Percentiles rank a stretch among this genome's conserved stretches.
These are phyloP conservation scores for Xylariales sp. DNA, from an alignment of 2,329 filamentous ascomycete species.

Conservation along the genomic window DNA sequence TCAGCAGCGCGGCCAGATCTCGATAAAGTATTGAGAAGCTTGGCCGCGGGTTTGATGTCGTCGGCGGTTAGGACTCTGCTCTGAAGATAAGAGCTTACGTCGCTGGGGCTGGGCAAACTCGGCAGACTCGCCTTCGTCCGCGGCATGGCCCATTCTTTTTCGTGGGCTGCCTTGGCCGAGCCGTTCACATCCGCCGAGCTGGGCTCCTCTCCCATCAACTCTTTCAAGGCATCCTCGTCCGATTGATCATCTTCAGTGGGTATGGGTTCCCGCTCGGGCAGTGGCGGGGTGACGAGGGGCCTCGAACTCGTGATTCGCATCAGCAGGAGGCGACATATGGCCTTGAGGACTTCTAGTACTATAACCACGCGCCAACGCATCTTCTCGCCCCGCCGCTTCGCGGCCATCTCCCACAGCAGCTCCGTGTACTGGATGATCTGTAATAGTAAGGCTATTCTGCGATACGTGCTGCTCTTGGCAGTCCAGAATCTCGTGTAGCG, in stretches of 20 bases:
- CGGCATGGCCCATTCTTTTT: slow-evolving; percentile 88
- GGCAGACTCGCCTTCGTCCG: slow-evolving; percentile 88
- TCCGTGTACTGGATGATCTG: slow-evolving; percentile 96
- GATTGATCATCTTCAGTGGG: slow-evolving; percentile 65
- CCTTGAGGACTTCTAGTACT: slow-evolving; percentile 86
- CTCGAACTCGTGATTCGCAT: slow-evolving; percentile 85
- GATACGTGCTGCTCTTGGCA: slow-evolving; percentile 75
- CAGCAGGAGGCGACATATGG: slow-evolving; percentile 82
- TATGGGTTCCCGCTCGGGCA: slow-evolving; percentile 87
- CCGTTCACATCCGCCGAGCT: slow-evolving; percentile 56
- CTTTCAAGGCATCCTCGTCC: slow-evolving; percentile 57
- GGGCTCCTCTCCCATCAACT: slow-evolving; percentile 53
- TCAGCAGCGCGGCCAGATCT: slow-evolving; percentile 82
- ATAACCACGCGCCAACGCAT: slow-evolving; percentile 89
- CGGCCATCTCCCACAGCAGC: slow-evolving; percentile 96
- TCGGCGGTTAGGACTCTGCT: slow-evolving; percentile 93
- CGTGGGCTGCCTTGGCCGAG: slow-evolving; percentile 62
- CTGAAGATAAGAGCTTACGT: slow-evolving; percentile 88
- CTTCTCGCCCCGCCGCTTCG: slow-evolving; percentile 85
- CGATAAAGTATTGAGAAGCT: slow-evolving; percentile 84
- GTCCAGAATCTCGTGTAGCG: slow-evolving; percentile 77
- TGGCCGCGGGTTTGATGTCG: slow-evolving; percentile 92
- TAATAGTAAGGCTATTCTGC: slow-evolving; percentile 81
- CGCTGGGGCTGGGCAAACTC: slow-evolving; percentile 80
- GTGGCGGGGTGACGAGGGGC: slow-evolving; percentile 82